Percentiles rank a stretch among this genome's conserved stretches.
Conservation (phyloP, 2,329 filamentous ascomycete genomes). For the Colletotrichum orchidophilum region DNA sequence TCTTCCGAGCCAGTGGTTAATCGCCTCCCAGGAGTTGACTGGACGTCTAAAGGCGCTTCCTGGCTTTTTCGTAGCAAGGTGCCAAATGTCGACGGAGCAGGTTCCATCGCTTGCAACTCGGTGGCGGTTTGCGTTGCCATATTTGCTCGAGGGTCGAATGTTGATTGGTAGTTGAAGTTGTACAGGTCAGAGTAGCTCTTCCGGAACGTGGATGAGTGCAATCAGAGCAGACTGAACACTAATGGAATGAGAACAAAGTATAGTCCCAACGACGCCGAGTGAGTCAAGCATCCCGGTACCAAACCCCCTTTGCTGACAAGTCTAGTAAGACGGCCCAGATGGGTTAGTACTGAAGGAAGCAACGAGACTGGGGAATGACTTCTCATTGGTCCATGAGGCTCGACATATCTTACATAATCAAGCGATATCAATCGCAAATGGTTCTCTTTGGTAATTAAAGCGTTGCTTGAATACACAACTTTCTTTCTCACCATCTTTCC, state of each 20-base stretch:
- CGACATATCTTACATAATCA: not conserved
- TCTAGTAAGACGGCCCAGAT: not conserved
- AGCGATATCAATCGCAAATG: not conserved
- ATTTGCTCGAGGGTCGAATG: not conserved
- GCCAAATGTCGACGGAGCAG: not conserved
- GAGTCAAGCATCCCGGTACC: not conserved
- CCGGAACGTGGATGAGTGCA: rapidly evolving
- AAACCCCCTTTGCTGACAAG: not conserved
- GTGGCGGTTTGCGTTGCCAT: not conserved
- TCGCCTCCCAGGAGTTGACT: not conserved
- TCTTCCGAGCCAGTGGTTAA: not conserved
- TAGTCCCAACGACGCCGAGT: not conserved
- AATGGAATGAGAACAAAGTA: not conserved
- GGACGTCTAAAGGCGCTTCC: not conserved
- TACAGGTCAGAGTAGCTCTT: not conserved
- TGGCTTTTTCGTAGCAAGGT: not conserved
- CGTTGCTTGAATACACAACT: not conserved
- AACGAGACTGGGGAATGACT: not conserved
- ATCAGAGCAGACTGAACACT: not conserved
- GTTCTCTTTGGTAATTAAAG: not conserved
- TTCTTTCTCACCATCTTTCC: not conserved
- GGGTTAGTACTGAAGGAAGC: not conserved
- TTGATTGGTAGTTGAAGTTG: not conserved
- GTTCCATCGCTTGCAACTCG: not conserved
- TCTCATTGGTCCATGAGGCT: not conserved